These are phyloP conservation scores for Tolypocladium sp. DNA, from an alignment of 2,329 filamentous ascomycete genomes.

Conservation along the genomic window DNA sequence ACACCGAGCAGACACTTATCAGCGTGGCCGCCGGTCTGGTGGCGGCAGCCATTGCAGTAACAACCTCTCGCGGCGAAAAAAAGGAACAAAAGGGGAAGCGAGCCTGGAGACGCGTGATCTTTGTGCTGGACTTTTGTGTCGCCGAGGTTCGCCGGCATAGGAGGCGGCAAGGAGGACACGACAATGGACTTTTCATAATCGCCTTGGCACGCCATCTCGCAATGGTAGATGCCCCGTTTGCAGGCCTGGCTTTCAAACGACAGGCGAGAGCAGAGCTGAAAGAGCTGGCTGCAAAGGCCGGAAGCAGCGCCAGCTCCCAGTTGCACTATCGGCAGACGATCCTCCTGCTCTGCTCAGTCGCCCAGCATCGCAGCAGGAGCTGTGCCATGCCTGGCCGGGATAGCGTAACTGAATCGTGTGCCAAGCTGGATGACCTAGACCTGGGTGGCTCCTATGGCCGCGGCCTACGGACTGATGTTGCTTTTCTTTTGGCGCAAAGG, in stretches of 20 bases:
- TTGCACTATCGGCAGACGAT: conserved; percentile 19
- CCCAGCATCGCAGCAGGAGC: conserved; percentile 36
- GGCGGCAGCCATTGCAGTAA: conserved; percentile 14
- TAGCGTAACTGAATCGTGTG: conserved; percentile 30
- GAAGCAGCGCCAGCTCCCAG: conserved; percentile 6
- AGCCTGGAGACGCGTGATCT: conserved; percentile 13
- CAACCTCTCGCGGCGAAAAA: conserved; percentile 4
- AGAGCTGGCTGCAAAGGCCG: conserved; percentile 5
- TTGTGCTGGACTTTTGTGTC: conserved; percentile 15
- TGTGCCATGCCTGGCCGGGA: conserved; percentile 25
- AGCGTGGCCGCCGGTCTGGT: conserved; percentile 19
- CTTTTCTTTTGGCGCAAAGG: conserved; percentile 41
- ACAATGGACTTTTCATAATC: conserved; percentile 13
- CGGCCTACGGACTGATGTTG: conserved; percentile 34
- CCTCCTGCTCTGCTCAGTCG: conserved; percentile 33
- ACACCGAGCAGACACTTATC: conserved; percentile 16
- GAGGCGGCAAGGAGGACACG: not conserved
- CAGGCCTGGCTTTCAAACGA: conserved; percentile 4
- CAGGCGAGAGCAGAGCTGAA: conserved; percentile 12
- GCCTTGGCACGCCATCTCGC: conserved; percentile 16
- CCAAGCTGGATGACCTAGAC: conserved; percentile 24
- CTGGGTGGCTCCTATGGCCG: conserved; percentile 22
- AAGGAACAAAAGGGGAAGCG: conserved; percentile 5
- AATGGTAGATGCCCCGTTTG: conserved; percentile 8
- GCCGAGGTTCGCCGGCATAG: conserved; percentile 6